Evolutionary conservation across 768 basidiomycete species (phyloP), one percentile per base, ranked within the genome.

Genomic region (Phylloporus rhodoxanthus): DNA sequence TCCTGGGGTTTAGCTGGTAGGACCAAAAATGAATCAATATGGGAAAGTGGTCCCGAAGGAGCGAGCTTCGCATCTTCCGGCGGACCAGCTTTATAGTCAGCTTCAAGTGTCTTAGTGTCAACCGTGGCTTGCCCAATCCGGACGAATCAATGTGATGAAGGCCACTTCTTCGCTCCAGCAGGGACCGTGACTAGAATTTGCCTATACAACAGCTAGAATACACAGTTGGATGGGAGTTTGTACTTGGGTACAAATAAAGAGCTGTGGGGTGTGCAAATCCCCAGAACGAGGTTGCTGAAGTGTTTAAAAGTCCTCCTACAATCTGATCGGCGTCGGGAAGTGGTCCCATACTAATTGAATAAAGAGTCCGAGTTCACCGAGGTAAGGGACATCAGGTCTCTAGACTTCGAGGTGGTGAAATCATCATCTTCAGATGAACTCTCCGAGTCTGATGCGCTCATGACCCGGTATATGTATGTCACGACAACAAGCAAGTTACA

Each of bases 371-470:
- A 38, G 20, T 38, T 20, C 10, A 38, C 37, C 7, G 43, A 45
- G 21, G 34, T 41, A 21, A 21, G 52, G 11, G 43, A 14, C 23
- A 7, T 28, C 6, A 8, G 3, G 20, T n/a, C 23, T 20, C 40
- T 25, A n/a, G 36, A n/a, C 13, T n/a, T 9, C n/a, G 17, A 32
- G 4, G 42, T 47, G 15, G 46, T 54, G 39, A 46, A 54, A 43
- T 51, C 51, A 21, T 50, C 58, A 15, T 54, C 54, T 14, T 56
- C 42, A 11, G 14, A 34, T 15, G 45, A 29, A 34, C 17, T 28
- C 34, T 28, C 47, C 19, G 43, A 40, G 4, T 41, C 40, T 5
- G 55, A 38, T 20, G 47, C 14, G 5, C 19, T 19, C 20, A 11
- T 19, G 21, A 37, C 36, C 20, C 20, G 17, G 5, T 20, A 38